Conservation (phyloP, 106 monocot species). For the Apostasia shenzhenica region DNA sequence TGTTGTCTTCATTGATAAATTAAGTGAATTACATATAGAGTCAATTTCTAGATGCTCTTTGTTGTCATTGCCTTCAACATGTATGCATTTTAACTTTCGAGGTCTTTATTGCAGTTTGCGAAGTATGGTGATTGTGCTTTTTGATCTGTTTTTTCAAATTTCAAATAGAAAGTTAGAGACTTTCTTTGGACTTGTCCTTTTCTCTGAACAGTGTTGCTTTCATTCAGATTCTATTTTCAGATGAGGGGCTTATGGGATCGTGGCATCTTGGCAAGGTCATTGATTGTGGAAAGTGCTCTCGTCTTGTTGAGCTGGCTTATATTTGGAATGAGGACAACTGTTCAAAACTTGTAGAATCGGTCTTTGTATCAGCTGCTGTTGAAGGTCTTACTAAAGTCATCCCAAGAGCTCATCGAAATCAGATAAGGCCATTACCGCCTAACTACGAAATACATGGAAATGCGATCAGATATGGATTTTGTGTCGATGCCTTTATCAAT, state of each 20-base stretch:
- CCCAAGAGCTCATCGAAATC: conserved; percentile 17
- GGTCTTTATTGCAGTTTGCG: not conserved
- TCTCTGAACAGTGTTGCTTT: not conserved
- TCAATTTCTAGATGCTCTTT: not conserved
- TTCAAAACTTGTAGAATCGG: conserved; percentile 28
- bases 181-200: not conserved
- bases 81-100: not conserved
- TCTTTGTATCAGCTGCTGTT: conserved; percentile 34
- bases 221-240: conserved; percentile 34
- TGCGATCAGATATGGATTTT: conserved; percentile 36
- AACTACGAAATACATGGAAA: not conserved
- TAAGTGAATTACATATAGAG: too few species aligned
- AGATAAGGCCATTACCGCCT: conserved; percentile 47
- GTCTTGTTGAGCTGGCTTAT: conserved; percentile 29
- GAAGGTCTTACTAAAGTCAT: conserved; percentile 17
- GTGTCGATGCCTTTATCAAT: conserved; percentile 62
- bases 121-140: not conserved
- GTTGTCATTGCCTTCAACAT: not conserved
- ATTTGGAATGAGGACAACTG: conserved; percentile 28
- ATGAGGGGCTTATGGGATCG: conserved; percentile 47
- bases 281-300: conserved; percentile 4
- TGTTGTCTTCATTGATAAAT: too few species aligned
- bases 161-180: too few species aligned
- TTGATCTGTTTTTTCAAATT: not conserved
- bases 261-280: conserved; percentile 41